Evolutionary conservation across 169 alveolate genomes (phyloP).

Genomic region (Plasmodium malariae): DNA sequence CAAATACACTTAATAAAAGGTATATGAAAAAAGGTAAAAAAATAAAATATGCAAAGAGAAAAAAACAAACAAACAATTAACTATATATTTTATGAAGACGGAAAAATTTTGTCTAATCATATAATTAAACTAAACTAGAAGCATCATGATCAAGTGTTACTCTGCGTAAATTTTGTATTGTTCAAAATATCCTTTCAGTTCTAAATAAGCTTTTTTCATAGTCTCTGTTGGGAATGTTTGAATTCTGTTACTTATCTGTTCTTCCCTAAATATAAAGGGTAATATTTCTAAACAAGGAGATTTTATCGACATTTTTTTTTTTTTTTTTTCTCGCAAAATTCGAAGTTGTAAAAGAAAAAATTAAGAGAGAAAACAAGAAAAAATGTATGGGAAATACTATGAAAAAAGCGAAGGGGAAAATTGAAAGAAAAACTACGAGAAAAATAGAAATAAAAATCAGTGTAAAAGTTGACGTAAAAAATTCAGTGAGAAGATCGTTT

Average conservation of each 20-base stretch:
- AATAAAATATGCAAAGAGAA: no score
- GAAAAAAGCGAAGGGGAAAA: background rate
- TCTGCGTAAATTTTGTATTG: conserved; percentile 75
- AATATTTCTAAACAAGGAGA: conserved; percentile 74
- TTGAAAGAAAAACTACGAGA: background rate
- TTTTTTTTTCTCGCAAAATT: background rate
- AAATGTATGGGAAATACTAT: background rate
- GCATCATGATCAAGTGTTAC: conserved; percentile 43
- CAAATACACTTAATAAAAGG: no score
- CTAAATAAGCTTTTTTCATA: conserved; percentile 72
- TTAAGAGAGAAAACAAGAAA: background rate
- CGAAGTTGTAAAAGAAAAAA: background rate
- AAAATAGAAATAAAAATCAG: background rate
- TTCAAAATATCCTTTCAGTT: conserved; percentile 74
- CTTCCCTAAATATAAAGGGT: conserved; percentile 75
- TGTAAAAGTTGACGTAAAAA: background rate
- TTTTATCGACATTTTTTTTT: conserved; percentile 52
- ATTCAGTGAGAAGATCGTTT: background rate
- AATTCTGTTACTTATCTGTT: conserved; percentile 74
- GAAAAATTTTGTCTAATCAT: no score
- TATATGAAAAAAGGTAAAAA: no score
- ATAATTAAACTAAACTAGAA: no score
- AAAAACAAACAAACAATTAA: no score
- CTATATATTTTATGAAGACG: no score
- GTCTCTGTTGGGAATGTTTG: conserved; percentile 72